phyloP scores from a whole-genome alignment of 1,284 basidiomycete species.

The Boletus smithii region DNA sequence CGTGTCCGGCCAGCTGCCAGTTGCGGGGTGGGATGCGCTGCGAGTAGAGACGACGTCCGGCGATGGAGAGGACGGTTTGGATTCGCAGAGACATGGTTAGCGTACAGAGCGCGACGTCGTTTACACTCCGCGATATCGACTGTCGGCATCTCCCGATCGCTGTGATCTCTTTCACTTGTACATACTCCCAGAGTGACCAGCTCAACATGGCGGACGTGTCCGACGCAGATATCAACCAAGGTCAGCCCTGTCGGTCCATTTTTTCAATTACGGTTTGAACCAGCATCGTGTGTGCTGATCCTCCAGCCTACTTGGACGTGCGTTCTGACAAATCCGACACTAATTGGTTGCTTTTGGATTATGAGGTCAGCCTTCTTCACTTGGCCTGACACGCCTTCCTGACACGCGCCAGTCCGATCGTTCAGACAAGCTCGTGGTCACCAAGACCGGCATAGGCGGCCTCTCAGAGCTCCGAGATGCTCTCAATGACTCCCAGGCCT shows the following conservation, averaged over 20 bases:
- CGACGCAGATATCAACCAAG: slow-evolving; percentile 74
- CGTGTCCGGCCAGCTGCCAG: slow-evolving; percentile 52
- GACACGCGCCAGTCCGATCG: slow-evolving; percentile 57
- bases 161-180: too few relatives aligned
- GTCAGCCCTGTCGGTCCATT: slow-evolving; percentile 40
- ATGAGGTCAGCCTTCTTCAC: slow-evolving; percentile 54
- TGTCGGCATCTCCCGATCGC: slow-evolving; percentile 27
- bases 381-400: slow-evolving; percentile 14
- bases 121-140: slow-evolving; percentile 24
- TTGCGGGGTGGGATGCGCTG: slow-evolving; percentile 29
- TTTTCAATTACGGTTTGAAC: slow-evolving; percentile 7
- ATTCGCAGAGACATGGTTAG: slow-evolving; percentile 12
- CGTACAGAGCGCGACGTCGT: background rate
- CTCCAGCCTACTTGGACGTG: slow-evolving; percentile 86
- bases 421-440: slow-evolving; percentile 78
- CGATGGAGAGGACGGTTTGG: slow-evolving; percentile 6
- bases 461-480: slow-evolving; percentile 73
- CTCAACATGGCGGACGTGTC: slow-evolving; percentile 76
- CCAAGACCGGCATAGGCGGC: slow-evolving; percentile 75
- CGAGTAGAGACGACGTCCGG: slow-evolving; percentile 28
- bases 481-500: slow-evolving; percentile 72
- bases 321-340: slow-evolving; percentile 78
- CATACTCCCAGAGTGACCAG: background rate
- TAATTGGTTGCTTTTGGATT: slow-evolving; percentile 85
- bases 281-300: slow-evolving; percentile 3